These are phyloP conservation scores for Petasospora fabianii DNA, from an alignment of 1,139 yeast genomes.

Conservation along the genomic window DNA sequence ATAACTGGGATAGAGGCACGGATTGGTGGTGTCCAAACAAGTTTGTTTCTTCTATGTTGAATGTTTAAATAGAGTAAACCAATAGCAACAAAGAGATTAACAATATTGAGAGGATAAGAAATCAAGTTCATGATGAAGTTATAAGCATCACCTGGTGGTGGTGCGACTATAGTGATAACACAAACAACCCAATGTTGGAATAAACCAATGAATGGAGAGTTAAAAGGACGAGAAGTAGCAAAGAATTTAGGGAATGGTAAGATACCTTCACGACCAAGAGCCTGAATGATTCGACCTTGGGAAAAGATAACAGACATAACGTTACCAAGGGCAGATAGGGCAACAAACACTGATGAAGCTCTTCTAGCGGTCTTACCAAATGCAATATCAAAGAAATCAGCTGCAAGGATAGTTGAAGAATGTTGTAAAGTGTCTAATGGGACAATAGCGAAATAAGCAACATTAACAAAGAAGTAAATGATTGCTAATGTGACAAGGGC, in stretches of 20 bases:
- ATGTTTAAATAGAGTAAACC: slow-evolving; percentile 66
- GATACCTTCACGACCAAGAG: slow-evolving; percentile 67
- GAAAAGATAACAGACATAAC: slow-evolving; percentile 76
- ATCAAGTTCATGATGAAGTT: slow-evolving; percentile 70
- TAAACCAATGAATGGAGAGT: slow-evolving; percentile 51
- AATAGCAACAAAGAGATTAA: slow-evolving; percentile 70
- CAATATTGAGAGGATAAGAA: slow-evolving; percentile 70
- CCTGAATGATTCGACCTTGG: slow-evolving; percentile 74
- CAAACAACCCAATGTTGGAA: slow-evolving; percentile 53
- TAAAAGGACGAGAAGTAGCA: slow-evolving; percentile 52
- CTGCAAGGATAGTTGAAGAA: slow-evolving; percentile 72
- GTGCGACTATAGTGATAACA: slow-evolving; percentile 51
- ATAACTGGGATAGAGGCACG: slow-evolving; percentile 63
- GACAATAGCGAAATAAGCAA: slow-evolving; percentile 73
- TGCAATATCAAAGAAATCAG: slow-evolving; percentile 67
- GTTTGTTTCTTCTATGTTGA: slow-evolving; percentile 47
- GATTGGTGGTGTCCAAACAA: slow-evolving; percentile 73
- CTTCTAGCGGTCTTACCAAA: slow-evolving; percentile 65
- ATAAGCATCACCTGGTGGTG: slow-evolving; percentile 79
- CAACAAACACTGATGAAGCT: slow-evolving; percentile 69
- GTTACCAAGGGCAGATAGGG: slow-evolving; percentile 73
- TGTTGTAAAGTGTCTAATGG: slow-evolving; percentile 56
- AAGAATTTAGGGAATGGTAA: slow-evolving; percentile 62
- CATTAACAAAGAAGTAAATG: slow-evolving; percentile 64
- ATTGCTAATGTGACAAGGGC: slow-evolving; percentile 59